Base-by-base conservation (phyloP, 306 rosid species). In the Amphicarpaea edgeworthii region DNA sequence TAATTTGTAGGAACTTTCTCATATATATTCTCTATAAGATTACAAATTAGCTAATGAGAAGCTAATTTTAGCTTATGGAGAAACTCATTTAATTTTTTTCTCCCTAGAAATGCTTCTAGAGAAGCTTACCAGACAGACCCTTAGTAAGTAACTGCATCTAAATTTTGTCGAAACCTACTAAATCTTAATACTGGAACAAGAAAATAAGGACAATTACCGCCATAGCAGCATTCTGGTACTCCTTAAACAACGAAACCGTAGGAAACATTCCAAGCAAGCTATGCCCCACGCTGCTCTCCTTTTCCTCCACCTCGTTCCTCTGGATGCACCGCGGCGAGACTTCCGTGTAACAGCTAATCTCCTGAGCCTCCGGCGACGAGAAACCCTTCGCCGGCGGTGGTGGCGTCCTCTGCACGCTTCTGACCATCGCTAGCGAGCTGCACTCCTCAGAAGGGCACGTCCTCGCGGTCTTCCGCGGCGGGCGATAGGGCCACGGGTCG, bases 161-260 rank as follows among this genome's bases (percentile, higher is more conserved):
- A n/a, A n/a, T 28, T 28, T 28, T 28, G 32, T 30, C 37, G 1
- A 19, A 55, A 55, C 17, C 16, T 0, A 26, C 16, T 0, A 26
- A 58, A 28, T 2, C 12, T 0, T 16, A 66, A 62, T 10, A 64
- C 8, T 23, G 12, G 37, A 34, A 28, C 12, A 51, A 62, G 43
- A 14, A 7, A 21, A 66, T 64, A 0, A 15, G 68, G 68, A 3
- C 0, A 81, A 24, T 53, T 85, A 93, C 98, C 90, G 91, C 96
- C 97, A 91, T 91, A n/a, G 98, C 98, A 58, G 96, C 85, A 85
- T 85, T 89, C 75, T 91, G 98, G 70, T 87, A 94, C 74, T 91
- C 98, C 89, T 90, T 94, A 50, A 94, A 94, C 83, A 91, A 80
- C 15, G 98, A 87, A 81, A 91, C 94, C 0, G 98, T 83, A 75